Evolutionary conservation across 2,329 filamentous ascomycete species (phyloP), one percentile per base, ranked within the genome.

Genomic region (Escovopsis sp.): DNA sequence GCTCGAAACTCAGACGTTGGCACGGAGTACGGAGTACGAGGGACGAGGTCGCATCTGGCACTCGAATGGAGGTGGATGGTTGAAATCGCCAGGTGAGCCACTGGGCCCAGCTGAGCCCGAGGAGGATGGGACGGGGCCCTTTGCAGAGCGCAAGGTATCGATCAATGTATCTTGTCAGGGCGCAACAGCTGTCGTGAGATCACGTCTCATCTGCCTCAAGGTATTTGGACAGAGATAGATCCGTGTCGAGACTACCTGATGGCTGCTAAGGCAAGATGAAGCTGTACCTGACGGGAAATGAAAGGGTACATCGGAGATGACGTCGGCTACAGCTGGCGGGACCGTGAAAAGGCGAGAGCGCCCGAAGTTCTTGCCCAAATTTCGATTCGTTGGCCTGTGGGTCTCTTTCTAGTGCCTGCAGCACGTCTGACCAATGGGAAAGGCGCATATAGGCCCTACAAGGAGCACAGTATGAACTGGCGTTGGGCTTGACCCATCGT

Each of bases 251-350:
- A 7, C 28, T 32, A 32, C 28, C 28, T 32, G 3, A 9, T 9
- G 11, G 8, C 28, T 32, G 28, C 28, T 32, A 32, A 37, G 23
- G 35, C 12, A 23, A 3, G 28, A 19, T 37, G 35, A 4, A 37
- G n/a, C 12, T 37, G 35, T 37, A 37, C 35, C 39, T 42, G 39
- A 18, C n/a, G 28, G 12, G 43, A 32, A 32, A 32, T 32, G 28
- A 32, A 7, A 32, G 8, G 28, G 11, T 32, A 32, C 28, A 11
- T 32, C 28, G 28, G 28, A 32, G 38, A 56, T 56, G 54, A 56
- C 54, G 54, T 56, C 53, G 49, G 37, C 42, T 37, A 44, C 44
- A 45, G 45, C 42, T 44, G 48, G 30, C 26, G 11, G 37, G 26
- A 39, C 11, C 11, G 15, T 11, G 33, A 9, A 11, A 12, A 11